Percentiles rank a stretch among this genome's conserved stretches.
phyloP scores from a whole-genome alignment of 192 early-diverging fungal species.

The Rhizoclosmatium globosum region DNA sequence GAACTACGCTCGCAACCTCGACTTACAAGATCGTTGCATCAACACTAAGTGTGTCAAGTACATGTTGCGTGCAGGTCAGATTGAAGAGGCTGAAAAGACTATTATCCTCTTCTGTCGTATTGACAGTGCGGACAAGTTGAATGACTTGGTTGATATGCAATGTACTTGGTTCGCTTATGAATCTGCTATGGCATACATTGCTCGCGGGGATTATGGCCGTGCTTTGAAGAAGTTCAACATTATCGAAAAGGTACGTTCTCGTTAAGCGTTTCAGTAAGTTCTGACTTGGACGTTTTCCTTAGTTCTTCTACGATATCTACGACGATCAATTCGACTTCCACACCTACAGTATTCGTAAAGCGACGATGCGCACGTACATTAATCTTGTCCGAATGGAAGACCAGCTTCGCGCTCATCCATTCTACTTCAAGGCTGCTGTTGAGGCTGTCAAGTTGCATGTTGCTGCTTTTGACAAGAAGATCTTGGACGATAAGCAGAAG shows the following conservation, averaged over 20 bases:
- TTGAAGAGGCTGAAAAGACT: conserved; percentile 87
- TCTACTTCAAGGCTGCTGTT: conserved; percentile 77
- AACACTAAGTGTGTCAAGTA: conserved; percentile 96
- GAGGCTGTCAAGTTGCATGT: conserved; percentile 74
- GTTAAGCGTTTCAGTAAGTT: background rate
- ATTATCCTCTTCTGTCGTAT: conserved; percentile 81
- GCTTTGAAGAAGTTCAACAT: conserved; percentile 91
- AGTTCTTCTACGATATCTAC: conserved; percentile 82
- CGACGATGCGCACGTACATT: conserved; percentile 85
- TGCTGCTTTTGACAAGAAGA: conserved; percentile 63
- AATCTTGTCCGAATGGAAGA: conserved; percentile 84
- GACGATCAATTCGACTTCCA: conserved; percentile 99
- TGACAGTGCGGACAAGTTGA: conserved; percentile 66
- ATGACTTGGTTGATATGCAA: conserved; percentile 91
- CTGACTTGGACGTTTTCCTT: background rate
- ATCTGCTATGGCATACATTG: conserved; percentile 74
- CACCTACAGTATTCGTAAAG: conserved; percentile 88
- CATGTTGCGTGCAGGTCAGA: conserved; percentile 82
- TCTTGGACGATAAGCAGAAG: conserved; percentile 47
- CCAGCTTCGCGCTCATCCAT: conserved; percentile 71
- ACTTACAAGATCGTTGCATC: conserved; percentile 94
- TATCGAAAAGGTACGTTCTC: conserved; percentile 67
- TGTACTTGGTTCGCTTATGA: conserved; percentile 90
- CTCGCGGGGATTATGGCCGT: conserved; percentile 73
- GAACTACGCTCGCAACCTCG: conserved; percentile 87